A percentile compares a stretch with the other conserved stretches of the same genome.
Evolutionary conservation across 2,329 filamentous ascomycete genomes (phyloP).

Genomic region (Aspergillus sp.): DNA sequence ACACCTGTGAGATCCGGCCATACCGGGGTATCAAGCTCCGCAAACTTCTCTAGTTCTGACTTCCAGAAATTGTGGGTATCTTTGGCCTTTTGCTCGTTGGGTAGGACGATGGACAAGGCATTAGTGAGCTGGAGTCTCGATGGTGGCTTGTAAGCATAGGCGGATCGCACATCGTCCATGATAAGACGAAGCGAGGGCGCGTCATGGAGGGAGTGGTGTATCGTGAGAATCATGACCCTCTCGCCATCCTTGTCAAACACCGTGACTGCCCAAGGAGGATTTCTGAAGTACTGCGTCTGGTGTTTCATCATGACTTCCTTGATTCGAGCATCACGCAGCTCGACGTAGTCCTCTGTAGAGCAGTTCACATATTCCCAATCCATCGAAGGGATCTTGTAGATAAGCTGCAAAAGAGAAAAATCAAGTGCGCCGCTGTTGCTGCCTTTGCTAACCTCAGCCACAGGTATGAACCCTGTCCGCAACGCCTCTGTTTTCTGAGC

Average conservation of each 20-base stretch:
- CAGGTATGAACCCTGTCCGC: conserved; percentile 35
- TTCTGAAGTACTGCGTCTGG: conserved; percentile 26
- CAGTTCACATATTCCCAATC: conserved; percentile 24
- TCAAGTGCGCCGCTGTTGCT: conserved; percentile 3
- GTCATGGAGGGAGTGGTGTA: conserved; percentile 35
- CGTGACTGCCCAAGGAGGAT: conserved; percentile 38
- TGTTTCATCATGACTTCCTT: conserved; percentile 21
- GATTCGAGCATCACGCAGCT: conserved; percentile 17
- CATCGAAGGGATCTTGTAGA: conserved; percentile 22
- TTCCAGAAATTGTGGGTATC: conserved; percentile 25
- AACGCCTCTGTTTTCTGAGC: conserved; percentile 32
- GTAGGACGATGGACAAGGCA: conserved; percentile 23
- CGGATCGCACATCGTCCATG: conserved; percentile 22
- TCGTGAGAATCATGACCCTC: conserved; percentile 33
- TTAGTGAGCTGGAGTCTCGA: conserved; percentile 25
- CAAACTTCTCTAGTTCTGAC: conserved; percentile 20
- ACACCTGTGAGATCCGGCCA: conserved; percentile 29
- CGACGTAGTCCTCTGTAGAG: conserved; percentile 11
- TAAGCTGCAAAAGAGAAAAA: conserved; percentile 28
- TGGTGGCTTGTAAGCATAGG: conserved; percentile 21
- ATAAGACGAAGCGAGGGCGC: conserved; percentile 30
- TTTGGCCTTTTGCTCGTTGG: conserved; percentile 10
- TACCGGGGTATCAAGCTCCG: conserved; percentile 19
- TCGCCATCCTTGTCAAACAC: conserved; percentile 24
- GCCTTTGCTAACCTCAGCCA: conserved; percentile 19